These are phyloP conservation scores for Calonectria fujianensis DNA, from an alignment of 2,329 filamentous ascomycete species.

Conservation along the genomic window DNA sequence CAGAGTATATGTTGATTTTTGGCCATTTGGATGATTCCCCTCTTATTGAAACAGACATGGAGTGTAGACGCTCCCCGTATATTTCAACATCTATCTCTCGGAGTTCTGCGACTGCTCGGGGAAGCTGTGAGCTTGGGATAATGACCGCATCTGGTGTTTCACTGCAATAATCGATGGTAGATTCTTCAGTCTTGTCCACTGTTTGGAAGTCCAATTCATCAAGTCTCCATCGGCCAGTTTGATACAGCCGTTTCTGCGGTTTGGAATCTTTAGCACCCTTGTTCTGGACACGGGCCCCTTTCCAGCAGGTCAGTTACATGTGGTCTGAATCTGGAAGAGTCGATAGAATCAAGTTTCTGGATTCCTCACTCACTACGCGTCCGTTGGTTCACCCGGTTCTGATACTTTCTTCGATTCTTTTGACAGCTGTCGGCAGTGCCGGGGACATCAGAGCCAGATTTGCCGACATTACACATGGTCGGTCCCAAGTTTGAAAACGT, in stretches of 20 bases:
- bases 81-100: not conserved
- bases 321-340: not conserved
- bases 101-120: not conserved
- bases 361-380: conserved; percentile 36
- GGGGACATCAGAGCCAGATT: not conserved
- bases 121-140: not conserved
- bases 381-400: conserved; percentile 44
- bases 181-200: no score
- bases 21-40: not conserved
- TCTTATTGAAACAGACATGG: not conserved
- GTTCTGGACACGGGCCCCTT: conserved; percentile 32
- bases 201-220: not conserved
- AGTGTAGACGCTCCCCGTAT: not conserved
- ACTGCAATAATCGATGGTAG: accelerated
- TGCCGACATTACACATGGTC: no score
- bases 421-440: conserved; percentile 2
- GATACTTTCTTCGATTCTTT: conserved; percentile 40
- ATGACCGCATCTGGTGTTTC: not conserved
- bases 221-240: conserved; percentile 41
- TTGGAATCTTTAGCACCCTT: not conserved
- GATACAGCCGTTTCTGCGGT: conserved; percentile 21
- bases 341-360: not conserved
- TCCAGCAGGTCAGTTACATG: not conserved
- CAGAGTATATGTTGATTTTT: conserved; percentile 1
- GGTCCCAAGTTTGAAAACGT: not conserved